phyloP scores from a whole-genome alignment of 345 rosid species.

The Gossypium sturtianum region DNA sequence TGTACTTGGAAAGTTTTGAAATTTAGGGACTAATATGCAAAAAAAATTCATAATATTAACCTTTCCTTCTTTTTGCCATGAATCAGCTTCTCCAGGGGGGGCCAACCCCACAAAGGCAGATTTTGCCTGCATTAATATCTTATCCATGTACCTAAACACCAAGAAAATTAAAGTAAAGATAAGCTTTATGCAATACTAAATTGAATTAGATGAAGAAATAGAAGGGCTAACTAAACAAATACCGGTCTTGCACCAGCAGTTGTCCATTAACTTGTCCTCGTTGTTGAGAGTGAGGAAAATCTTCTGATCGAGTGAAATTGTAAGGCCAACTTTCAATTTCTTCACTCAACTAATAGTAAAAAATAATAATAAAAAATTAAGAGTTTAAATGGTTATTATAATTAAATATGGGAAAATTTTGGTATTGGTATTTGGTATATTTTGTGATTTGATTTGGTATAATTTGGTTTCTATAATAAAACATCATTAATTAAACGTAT shows the following conservation, averaged over 20 bases:
- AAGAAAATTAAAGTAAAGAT: not conserved
- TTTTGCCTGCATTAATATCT: conserved; percentile 24
- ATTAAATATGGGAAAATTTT: too few relatives aligned
- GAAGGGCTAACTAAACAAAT: not conserved
- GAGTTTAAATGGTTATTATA: too few relatives aligned
- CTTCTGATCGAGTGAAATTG: conserved; percentile 39
- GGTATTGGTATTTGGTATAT: not conserved
- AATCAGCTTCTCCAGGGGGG: conserved; percentile 57
- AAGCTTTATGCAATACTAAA: not conserved
- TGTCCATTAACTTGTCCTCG: conserved; percentile 63
- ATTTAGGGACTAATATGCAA: not conserved
- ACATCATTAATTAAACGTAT: too few relatives aligned
- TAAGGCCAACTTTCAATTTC: conserved; percentile 78
- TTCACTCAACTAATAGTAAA: conserved; percentile 30
- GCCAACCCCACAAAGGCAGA: conserved; percentile 79
- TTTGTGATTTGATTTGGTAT: too few relatives aligned
- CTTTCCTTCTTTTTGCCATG: conserved; percentile 83
- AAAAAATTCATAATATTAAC: conserved; percentile 18
- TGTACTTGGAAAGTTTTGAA: too few relatives aligned
- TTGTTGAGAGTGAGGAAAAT: conserved; percentile 44
- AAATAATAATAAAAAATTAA: not conserved
- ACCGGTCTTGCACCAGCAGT: conserved; percentile 55
- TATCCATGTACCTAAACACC: conserved; percentile 28
- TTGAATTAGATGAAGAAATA: not conserved
- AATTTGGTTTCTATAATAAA: too few relatives aligned